phyloP scores from a whole-genome alignment of 2,329 filamentous ascomycete genomes.

The Monosporascus sp. region DNA sequence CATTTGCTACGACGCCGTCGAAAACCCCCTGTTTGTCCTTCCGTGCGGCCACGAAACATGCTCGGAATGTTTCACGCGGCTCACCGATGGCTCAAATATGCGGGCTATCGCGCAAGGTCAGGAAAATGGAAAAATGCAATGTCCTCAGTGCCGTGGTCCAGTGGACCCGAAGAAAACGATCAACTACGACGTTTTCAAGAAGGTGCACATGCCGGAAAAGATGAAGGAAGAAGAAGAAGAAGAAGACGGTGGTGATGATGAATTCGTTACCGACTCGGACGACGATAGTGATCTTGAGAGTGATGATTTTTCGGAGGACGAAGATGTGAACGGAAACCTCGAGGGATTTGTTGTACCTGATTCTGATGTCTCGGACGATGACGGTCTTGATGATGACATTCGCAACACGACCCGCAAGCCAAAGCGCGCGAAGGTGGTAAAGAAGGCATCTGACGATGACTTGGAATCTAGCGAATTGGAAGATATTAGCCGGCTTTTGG shows the following conservation, averaged over 20 bases:
- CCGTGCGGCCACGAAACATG: conserved; percentile 82
- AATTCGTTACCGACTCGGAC: conserved; percentile 29
- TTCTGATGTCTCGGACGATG: conserved; percentile 22
- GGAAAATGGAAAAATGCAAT: conserved; percentile 54
- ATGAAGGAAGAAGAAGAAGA: conserved; percentile 29
- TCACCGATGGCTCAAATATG: conserved; percentile 55
- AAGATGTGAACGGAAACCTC: conserved; percentile 22
- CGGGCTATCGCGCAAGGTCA: conserved; percentile 53
- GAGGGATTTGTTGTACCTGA: conserved; percentile 27
- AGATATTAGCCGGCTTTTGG: conserved; percentile 5
- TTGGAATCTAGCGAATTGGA: conserved; percentile 8
- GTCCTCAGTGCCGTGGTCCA: conserved; percentile 67
- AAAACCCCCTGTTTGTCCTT: conserved; percentile 71
- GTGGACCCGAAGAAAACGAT: conserved; percentile 67
- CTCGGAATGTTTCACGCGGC: conserved; percentile 65
- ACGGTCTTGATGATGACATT: conserved; percentile 27
- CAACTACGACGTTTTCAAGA: conserved; percentile 67
- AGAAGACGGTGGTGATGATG: conserved; percentile 15
- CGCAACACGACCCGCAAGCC: conserved; percentile 20
- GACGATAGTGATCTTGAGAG: conserved; percentile 20
- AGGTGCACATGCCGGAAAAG: conserved; percentile 59
- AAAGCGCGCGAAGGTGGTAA: conserved; percentile 19
- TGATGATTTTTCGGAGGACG: conserved; percentile 29
- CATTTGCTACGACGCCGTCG: conserved; percentile 71
- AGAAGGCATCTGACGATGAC: conserved; percentile 20